These are phyloP conservation scores for Calonectria honghensis DNA, from an alignment of 2,329 filamentous ascomycete species.

Conservation along the genomic window DNA sequence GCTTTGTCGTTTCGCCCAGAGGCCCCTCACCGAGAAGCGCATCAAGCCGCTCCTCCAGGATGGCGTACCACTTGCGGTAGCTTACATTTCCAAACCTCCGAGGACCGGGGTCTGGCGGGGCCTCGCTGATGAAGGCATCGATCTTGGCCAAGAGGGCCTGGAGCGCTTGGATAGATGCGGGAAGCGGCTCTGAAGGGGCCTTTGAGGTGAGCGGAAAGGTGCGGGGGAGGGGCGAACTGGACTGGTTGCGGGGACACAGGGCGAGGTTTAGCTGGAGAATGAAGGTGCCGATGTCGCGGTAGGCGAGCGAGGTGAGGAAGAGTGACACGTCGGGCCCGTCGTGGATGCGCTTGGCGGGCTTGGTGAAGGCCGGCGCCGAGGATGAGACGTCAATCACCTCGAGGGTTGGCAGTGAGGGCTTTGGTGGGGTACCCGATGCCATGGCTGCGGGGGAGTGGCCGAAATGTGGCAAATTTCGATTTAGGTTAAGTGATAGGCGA, in stretches of 20 bases:
- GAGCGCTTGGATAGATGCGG: conserved; percentile 75
- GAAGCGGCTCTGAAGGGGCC: conserved; percentile 61
- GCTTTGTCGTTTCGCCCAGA: conserved; percentile 56
- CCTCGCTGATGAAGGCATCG: conserved; percentile 81
- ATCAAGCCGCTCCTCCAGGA: conserved; percentile 77
- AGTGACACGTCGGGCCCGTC: conserved; percentile 86
- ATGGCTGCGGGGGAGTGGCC: conserved; percentile 39
- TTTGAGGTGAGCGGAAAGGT: conserved; percentile 67
- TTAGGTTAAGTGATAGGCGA: conserved; percentile 3
- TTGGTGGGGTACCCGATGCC: conserved; percentile 48
- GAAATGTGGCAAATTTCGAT: background rate
- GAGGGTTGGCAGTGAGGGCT: conserved; percentile 59
- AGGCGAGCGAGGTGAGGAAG: conserved; percentile 88
- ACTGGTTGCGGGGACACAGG: conserved; percentile 82
- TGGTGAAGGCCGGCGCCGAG: conserved; percentile 73
- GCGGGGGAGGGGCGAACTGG: conserved; percentile 53
- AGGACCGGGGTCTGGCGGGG: conserved; percentile 89
- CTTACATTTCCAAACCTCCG: conserved; percentile 94
- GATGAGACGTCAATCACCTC: conserved; percentile 69
- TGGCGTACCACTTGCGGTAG: conserved; percentile 87
- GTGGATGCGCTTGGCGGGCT: conserved; percentile 88
- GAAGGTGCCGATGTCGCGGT: conserved; percentile 90
- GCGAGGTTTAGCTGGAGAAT: conserved; percentile 92
- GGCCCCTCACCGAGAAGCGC: conserved; percentile 55
- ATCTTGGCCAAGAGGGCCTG: conserved; percentile 80